A percentile compares a stretch with the other conserved stretches of the same genome.
phyloP scores from a whole-genome alignment of 1,139 yeast genomes.

The Cylindricascospora bacillispora region DNA sequence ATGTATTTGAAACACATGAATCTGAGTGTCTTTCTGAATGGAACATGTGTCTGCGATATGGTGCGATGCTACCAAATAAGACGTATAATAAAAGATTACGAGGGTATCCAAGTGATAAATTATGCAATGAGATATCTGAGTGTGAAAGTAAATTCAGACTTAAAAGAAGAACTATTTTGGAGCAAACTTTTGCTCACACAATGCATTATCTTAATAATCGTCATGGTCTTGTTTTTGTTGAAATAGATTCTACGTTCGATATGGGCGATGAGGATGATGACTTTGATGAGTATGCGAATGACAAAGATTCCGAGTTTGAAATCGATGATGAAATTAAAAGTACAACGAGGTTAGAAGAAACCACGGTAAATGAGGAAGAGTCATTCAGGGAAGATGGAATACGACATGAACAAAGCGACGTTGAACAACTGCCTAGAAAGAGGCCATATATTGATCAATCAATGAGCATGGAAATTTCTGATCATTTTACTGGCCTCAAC shows the following conservation, averaged over 20 bases:
- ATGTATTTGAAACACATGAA: slow-evolving; percentile 9
- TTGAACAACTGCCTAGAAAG: too few relatives aligned
- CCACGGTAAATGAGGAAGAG: too few relatives aligned
- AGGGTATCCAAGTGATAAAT: slow-evolving; percentile 14
- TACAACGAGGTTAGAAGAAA: too few relatives aligned
- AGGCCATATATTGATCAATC: too few relatives aligned
- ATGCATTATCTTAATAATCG: slow-evolving; percentile 12
- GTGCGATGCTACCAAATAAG: slow-evolving; percentile 10
- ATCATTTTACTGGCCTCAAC: too few relatives aligned
- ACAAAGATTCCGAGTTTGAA: too few relatives aligned
- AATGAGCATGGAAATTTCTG: too few relatives aligned
- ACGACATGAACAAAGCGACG: too few relatives aligned
- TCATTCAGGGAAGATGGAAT: too few relatives aligned
- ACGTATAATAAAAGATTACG: slow-evolving; percentile 7
- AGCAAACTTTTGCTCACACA: slow-evolving; percentile 13
- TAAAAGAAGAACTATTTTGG: slow-evolving; percentile 12
- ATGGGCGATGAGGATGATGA: background rate
- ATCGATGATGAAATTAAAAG: too few relatives aligned
- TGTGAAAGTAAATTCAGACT: slow-evolving; percentile 9
- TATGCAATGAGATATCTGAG: slow-evolving; percentile 9
- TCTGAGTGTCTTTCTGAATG: slow-evolving; percentile 18
- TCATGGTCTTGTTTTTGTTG: slow-evolving; percentile 16
- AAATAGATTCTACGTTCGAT: slow-evolving; percentile 6
- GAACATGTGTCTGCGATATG: slow-evolving; percentile 17
- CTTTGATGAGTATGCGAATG: background rate